Conservation (phyloP, 2,329 filamentous ascomycete species). For the Colletotrichum graminicola region DNA sequence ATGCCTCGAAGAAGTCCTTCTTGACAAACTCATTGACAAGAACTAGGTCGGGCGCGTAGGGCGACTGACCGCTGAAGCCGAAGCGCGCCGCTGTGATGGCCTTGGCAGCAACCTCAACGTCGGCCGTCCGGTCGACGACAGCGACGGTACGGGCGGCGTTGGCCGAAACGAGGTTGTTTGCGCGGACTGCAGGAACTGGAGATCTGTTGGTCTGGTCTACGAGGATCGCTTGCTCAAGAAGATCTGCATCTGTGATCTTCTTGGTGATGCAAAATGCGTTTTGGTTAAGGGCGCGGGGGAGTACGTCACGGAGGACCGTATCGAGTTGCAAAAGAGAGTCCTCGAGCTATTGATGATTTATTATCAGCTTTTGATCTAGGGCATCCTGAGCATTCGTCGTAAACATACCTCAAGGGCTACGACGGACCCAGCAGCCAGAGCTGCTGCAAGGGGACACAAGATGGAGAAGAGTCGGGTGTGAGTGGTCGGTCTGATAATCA, state of each 20-base stretch:
- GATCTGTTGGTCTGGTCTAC: slow-evolving; percentile 30
- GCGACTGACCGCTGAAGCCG: slow-evolving; percentile 65
- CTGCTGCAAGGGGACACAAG: slow-evolving; percentile 45
- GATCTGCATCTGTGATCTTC: slow-evolving; percentile 22
- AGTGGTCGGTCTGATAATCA: slow-evolving; percentile 46
- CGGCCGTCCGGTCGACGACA: slow-evolving; percentile 71
- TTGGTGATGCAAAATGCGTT: slow-evolving; percentile 37
- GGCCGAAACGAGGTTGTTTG: slow-evolving; percentile 41
- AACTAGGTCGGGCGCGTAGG: slow-evolving; percentile 72
- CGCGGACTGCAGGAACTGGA: slow-evolving; percentile 7
- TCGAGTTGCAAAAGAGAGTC: slow-evolving; percentile 33
- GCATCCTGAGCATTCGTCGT: slow-evolving; percentile 41
- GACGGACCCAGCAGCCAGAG: slow-evolving; percentile 49
- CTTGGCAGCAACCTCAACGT: slow-evolving; percentile 65
- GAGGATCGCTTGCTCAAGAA: slow-evolving; percentile 27
- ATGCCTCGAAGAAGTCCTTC: slow-evolving; percentile 62
- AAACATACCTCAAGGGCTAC: slow-evolving; percentile 46
- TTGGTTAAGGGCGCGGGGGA: slow-evolving; percentile 29
- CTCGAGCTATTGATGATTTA: slow-evolving; percentile 22
- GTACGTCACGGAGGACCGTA: slow-evolving; percentile 24
- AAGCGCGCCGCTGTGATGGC: slow-evolving; percentile 67
- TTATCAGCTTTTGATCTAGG: neutral
- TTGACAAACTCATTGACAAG: slow-evolving; percentile 74
- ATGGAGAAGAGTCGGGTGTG: slow-evolving; percentile 47
- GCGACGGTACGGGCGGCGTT: slow-evolving; percentile 57